Evolutionary conservation across 768 basidiomycete genomes (phyloP), one percentile per base, ranked within the genome.

Genomic region (Boletus pseudopeckii): DNA sequence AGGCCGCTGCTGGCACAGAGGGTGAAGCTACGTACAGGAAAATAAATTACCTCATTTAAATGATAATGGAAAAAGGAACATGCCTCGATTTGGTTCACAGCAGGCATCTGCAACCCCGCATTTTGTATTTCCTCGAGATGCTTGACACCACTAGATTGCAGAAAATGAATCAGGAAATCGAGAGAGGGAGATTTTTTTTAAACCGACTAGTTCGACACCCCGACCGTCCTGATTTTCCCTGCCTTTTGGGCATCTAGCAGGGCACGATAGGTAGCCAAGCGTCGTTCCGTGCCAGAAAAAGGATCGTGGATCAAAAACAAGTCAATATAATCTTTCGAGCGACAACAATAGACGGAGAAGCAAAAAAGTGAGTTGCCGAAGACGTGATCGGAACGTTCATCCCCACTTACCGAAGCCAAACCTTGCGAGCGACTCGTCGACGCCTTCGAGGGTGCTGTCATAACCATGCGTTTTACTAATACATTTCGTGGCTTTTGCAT

Each of bases 1-100:
- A 7, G 82, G 77, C 39, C 76, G 79, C 62, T 93, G 91, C 64
- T 93, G 92, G 70, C 89, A 92, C 54, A 85, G 78, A 0, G 90
- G 90, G 58, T 92, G 90, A 18, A 92, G 74, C 89, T 91, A 60
- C 36, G 43, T 44, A 42, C 51, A 52, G 11, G 34, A 17, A 33
- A 49, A 32, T 7, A 50, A 17, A 48, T 60, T 57, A 54, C 45
- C 43, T 53, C 44, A 45, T 45, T 34, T 39, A 28, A 36, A 45
- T 13, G 18, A 24, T 24, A 1, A 46, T 44, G 18, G 28, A 26
- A 28, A 28, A 28, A 9, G 1, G 8, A 22, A 59, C 72, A 33
- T 63, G 83, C 90, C 79, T 92, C 90, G 53, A 92, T 80, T 66
- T 93, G 91, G 63, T 93, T 92, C 46, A 93, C 84, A 5, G 83